These are phyloP conservation scores for Eimeria praecox DNA, from an alignment of 169 alveolate genomes.

Conservation along the genomic window DNA sequence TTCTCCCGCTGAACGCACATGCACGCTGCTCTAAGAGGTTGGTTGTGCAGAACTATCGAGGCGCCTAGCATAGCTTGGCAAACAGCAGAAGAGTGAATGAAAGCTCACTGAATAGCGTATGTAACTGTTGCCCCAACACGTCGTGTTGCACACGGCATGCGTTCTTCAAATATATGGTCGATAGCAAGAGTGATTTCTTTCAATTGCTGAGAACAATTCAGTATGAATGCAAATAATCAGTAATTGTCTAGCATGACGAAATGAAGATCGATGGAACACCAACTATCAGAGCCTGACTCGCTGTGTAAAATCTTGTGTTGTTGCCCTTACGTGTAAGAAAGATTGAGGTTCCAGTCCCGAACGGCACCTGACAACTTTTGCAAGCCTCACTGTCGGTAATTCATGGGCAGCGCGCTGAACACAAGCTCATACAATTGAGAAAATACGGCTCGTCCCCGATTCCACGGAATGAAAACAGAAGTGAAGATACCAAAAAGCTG, in stretches of 20 bases:
- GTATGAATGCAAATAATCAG: background rate
- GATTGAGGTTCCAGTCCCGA: constrained; percentile 78
- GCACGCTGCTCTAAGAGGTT: background rate
- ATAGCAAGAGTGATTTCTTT: constrained; percentile 84
- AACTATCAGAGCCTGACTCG: background rate
- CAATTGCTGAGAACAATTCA: constrained; percentile 82
- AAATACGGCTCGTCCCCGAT: constrained; percentile 54
- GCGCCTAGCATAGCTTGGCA: too few species aligned
- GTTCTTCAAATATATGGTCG: constrained; percentile 82
- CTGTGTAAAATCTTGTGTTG: background rate
- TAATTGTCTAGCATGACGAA: background rate
- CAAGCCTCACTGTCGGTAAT: constrained; percentile 64
- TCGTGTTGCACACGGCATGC: constrained; percentile 61
- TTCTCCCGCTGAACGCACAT: constrained; percentile 59
- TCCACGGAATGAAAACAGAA: background rate
- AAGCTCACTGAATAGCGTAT: constrained; percentile 71
- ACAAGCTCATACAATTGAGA: background rate
- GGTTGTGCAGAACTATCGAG: background rate
- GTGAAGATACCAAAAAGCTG: background rate
- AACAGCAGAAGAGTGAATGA: background rate
- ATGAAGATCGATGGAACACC: background rate
- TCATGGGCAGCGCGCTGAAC: constrained; percentile 69
- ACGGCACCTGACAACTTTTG: constrained; percentile 81
- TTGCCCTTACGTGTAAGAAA: constrained; percentile 67
- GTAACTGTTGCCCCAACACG: constrained; percentile 76